phyloP scores from a whole-genome alignment of 306 rosid genomes.

The Casuarina glauca region DNA sequence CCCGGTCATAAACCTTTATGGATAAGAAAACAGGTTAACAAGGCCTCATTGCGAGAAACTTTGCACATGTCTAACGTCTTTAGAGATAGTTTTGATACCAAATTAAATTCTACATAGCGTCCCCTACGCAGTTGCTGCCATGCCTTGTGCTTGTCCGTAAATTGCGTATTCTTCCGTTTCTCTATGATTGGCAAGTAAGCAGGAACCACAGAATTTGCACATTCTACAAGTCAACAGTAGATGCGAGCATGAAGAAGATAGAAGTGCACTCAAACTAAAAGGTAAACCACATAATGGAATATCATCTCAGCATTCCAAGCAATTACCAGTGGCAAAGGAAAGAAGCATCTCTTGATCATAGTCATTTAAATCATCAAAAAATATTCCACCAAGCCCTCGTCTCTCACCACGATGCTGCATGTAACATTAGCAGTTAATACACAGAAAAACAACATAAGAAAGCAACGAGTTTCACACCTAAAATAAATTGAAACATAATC shows the following conservation, averaged over 20 bases:
- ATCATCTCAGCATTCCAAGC: constrained; percentile 21
- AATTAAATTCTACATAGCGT: constrained; percentile 90
- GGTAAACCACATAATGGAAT: constrained; percentile 9
- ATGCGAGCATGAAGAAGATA: constrained; percentile 18
- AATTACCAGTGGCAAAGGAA: constrained; percentile 89
- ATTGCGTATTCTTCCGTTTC: constrained; percentile 81
- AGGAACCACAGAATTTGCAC: constrained; percentile 91
- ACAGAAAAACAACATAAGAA: constrained; percentile 20
- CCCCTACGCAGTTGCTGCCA: constrained; percentile 98
- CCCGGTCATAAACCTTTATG: constrained; percentile 88
- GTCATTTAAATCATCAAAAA: constrained; percentile 92
- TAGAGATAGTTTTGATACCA: constrained; percentile 49
- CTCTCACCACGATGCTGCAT: constrained; percentile 92
- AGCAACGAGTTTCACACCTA: constrained; percentile 3
- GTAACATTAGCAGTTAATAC: constrained; percentile 24
- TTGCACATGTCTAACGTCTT: background rate
- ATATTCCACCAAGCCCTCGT: constrained; percentile 97
- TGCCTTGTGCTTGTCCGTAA: constrained; percentile 76
- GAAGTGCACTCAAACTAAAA: background rate
- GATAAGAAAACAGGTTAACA: constrained; percentile 2
- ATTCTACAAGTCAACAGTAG: constrained; percentile 55
- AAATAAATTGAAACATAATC: background rate
- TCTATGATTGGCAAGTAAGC: constrained; percentile 91
- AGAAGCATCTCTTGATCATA: constrained; percentile 99
- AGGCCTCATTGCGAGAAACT: constrained; percentile 3